Conservation (phyloP, 352 stramenopile genomes). For the Saprolegnia parasitica region DNA sequence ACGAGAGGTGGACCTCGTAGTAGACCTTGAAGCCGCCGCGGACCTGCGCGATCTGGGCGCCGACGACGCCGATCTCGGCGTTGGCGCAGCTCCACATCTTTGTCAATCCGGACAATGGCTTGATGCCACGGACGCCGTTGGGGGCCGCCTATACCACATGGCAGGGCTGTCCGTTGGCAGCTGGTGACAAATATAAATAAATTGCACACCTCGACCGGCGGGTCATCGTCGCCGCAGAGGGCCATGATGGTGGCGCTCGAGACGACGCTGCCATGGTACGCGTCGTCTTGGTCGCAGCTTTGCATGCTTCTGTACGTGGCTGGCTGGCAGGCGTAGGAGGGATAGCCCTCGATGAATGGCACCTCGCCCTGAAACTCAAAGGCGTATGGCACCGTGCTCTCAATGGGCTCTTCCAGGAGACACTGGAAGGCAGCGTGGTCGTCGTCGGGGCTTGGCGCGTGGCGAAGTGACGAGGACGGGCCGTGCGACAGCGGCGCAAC, state of each 20-base stretch:
- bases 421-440: no score
- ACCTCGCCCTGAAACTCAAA: neutral
- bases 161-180: no score
- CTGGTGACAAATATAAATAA: no score
- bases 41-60: neutral
- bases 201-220: no score
- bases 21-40: conserved; percentile 11
- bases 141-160: no score
- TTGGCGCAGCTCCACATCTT: conserved; percentile 4
- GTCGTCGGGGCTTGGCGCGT: no score
- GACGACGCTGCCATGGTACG: neutral
- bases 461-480: no score
- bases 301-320: neutral
- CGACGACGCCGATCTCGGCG: conserved; percentile 18
- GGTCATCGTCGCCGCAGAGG: neutral
- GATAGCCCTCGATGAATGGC: neutral
- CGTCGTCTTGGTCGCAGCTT: neutral
- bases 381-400: neutral
- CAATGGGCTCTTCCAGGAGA: neutral
- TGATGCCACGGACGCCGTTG: neutral
- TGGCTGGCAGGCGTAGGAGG: neutral
- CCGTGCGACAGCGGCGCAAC: neutral
- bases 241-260: neutral
- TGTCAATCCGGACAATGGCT: neutral
- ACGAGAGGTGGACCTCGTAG: conserved; percentile 60